phyloP scores from a whole-genome alignment of 2,329 filamentous ascomycete genomes.

The Gyromitra esculenta region DNA sequence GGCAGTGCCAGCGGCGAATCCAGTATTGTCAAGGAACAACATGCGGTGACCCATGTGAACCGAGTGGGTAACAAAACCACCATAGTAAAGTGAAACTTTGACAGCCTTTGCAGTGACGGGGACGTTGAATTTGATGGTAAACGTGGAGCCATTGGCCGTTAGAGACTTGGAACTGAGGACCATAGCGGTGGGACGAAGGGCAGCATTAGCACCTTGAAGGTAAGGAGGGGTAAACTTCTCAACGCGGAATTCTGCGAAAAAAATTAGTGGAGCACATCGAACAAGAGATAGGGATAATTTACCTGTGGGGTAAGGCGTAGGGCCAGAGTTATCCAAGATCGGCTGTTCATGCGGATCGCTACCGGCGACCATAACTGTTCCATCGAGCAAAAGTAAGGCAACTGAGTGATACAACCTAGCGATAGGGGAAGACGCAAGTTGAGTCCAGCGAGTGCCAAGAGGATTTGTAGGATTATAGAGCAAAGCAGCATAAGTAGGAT shows the following conservation, averaged over 20 bases:
- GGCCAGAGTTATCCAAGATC: constrained; percentile 62
- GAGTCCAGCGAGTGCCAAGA: constrained; percentile 65
- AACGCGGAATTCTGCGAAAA: constrained; percentile 66
- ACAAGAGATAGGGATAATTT: neutral
- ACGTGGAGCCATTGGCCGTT: constrained; percentile 62
- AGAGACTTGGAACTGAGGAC: constrained; percentile 63
- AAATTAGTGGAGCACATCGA: constrained; percentile 17
- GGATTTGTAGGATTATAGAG: constrained; percentile 68
- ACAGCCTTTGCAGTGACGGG: constrained; percentile 62
- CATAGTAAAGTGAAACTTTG: constrained; percentile 68
- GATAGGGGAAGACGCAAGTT: constrained; percentile 62
- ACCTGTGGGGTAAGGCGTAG: constrained; percentile 65
- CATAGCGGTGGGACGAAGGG: constrained; percentile 65
- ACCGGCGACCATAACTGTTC: constrained; percentile 69
- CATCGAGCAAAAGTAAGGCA: constrained; percentile 69
- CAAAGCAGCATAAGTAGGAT: constrained; percentile 68
- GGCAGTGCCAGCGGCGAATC: constrained; percentile 62
- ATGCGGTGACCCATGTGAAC: constrained; percentile 72
- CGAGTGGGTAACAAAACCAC: constrained; percentile 70
- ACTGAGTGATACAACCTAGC: constrained; percentile 71
- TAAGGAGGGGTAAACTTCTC: constrained; percentile 72
- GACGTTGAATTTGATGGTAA: constrained; percentile 65
- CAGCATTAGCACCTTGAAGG: constrained; percentile 65
- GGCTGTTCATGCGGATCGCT: constrained; percentile 71
- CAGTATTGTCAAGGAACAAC: constrained; percentile 65